Conservation (phyloP, 2,329 filamentous ascomycete species). For the Penicillium sp. region DNA sequence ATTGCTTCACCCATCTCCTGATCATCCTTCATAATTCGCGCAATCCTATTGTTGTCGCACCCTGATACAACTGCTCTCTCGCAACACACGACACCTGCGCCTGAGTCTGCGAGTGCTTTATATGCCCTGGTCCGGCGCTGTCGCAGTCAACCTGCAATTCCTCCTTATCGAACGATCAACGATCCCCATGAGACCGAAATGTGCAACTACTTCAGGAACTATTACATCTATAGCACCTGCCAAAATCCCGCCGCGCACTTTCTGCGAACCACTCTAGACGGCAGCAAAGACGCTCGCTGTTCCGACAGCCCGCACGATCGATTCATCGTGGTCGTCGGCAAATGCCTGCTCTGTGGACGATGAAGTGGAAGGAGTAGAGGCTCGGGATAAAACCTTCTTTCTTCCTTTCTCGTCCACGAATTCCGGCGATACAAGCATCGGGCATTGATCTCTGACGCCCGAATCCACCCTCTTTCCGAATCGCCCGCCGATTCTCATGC, state of each 20-base stretch:
- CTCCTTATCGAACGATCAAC: not conserved
- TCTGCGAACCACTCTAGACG: constrained; percentile 69
- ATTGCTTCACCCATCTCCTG: not conserved
- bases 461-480: constrained; percentile 4
- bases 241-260: constrained; percentile 70
- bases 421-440: not conserved
- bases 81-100: not conserved
- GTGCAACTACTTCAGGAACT: constrained; percentile 71
- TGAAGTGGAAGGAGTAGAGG: not conserved
- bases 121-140: not conserved
- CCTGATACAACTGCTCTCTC: not conserved
- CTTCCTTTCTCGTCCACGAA: not conserved
- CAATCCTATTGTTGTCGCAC: not conserved
- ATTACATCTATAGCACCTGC: constrained; percentile 74
- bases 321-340: constrained; percentile 69
- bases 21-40: not conserved
- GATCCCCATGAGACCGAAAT: constrained; percentile 37
- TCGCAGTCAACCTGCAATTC: not conserved
- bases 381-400: not conserved
- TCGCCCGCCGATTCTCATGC: constrained; percentile 6
- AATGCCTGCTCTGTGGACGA: constrained; percentile 56
- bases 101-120: not conserved
- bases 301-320: constrained; percentile 68
- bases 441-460: not conserved
- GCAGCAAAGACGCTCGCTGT: constrained; percentile 61